A percentile compares a stretch with the other conserved stretches of the same genome.
Evolutionary conservation across 805 yeast genomes (phyloP).

Genomic region (Hanseniaspora guilliermondii): DNA sequence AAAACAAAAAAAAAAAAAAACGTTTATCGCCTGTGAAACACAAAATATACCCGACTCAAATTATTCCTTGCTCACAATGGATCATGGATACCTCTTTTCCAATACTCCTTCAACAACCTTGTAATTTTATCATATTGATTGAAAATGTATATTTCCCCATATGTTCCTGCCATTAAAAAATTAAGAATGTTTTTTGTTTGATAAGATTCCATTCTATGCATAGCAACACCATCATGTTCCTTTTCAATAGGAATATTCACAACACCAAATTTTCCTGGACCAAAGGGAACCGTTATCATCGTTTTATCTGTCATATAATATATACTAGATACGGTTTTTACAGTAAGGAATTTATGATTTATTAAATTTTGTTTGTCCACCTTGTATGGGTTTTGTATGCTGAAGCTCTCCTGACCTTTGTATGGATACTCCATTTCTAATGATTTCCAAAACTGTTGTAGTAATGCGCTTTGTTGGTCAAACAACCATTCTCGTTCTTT

Average conservation of each 20-base stretch:
- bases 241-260: neutral
- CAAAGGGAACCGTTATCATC: neutral
- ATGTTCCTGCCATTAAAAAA: neutral
- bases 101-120: neutral
- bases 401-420: neutral
- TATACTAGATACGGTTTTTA: neutral
- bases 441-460: slow-evolving; percentile 6
- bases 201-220: neutral
- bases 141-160: neutral
- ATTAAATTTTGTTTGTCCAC: neutral
- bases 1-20: neutral
- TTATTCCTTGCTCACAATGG: neutral
- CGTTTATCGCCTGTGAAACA: neutral
- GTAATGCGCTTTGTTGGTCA: neutral
- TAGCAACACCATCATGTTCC: neutral
- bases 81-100: neutral
- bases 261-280: neutral
- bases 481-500: neutral
- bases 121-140: neutral
- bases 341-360: neutral
- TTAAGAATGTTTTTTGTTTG: neutral
- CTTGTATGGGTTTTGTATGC: neutral
- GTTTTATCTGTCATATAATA: neutral
- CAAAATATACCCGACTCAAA: neutral
- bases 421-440: neutral